phyloP scores from a whole-genome alignment of 1,139 yeast species.

The Kurtzmaniella quercitrusa region DNA sequence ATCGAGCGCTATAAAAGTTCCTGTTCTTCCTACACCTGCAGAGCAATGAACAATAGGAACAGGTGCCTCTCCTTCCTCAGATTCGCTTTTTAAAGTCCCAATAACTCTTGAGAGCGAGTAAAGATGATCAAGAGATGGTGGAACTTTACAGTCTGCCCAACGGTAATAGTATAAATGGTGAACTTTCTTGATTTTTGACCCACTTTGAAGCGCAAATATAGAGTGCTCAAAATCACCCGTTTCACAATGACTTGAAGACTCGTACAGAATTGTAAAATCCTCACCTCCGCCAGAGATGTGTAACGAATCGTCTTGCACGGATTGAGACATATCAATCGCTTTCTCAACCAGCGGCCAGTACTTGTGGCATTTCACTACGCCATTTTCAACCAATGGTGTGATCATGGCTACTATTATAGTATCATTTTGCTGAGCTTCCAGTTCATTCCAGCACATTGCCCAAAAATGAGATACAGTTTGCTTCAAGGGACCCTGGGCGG shows the following conservation, averaged over 20 bases:
- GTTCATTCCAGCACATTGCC: conserved; percentile 70
- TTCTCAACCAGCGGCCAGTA: conserved; percentile 61
- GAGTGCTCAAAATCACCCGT: conserved; percentile 28
- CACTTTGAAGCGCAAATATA: conserved; percentile 21
- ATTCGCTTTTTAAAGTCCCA: conserved; percentile 8
- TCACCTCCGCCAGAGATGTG: conserved; percentile 15
- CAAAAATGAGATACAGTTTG: conserved; percentile 70
- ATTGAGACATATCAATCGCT: conserved; percentile 18
- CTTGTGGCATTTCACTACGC: conserved; percentile 59
- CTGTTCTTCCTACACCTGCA: conserved; percentile 87
- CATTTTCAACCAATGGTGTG: conserved; percentile 68
- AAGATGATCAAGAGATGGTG: conserved; percentile 41
- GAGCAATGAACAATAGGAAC: conserved; percentile 67
- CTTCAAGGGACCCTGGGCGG: conserved; percentile 59
- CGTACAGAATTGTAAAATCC: conserved; percentile 17
- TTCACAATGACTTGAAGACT: conserved; percentile 15
- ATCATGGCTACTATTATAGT: conserved; percentile 74
- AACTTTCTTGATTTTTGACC: conserved; percentile 32
- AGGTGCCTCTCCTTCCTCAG: conserved; percentile 7
- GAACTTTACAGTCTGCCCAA: conserved; percentile 57
- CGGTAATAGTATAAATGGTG: conserved; percentile 50
- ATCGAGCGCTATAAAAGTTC: conserved; percentile 71
- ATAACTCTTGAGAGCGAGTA: conserved; percentile 24
- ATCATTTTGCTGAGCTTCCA: conserved; percentile 30
- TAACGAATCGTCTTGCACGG: conserved; percentile 22